Evolutionary conservation across 1,139 yeast genomes (phyloP).

Genomic region (Trichomonascaceae sp.): DNA sequence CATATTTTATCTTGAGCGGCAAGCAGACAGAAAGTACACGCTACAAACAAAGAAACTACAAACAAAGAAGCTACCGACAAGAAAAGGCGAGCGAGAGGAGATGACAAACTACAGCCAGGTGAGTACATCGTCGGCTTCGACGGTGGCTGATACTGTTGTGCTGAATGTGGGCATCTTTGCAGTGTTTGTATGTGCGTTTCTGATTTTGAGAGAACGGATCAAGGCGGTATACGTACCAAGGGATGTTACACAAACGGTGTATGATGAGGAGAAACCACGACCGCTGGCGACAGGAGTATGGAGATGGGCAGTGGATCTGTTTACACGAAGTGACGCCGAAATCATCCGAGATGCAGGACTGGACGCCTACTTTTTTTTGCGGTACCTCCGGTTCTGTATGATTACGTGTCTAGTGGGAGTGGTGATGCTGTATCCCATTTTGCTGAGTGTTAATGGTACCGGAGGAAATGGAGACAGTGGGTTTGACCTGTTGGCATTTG

Average conservation of each 20-base stretch:
- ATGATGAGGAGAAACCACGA: conserved; percentile 27
- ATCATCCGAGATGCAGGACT: conserved; percentile 69
- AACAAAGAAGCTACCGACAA: too few species aligned
- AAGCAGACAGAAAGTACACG: too few species aligned
- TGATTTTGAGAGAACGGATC: conserved; percentile 51
- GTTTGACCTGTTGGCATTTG: conserved; percentile 63
- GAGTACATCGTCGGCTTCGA: conserved; percentile 19
- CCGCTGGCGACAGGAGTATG: conserved; percentile 21
- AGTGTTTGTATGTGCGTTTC: conserved; percentile 43
- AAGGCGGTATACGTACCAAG: conserved; percentile 76
- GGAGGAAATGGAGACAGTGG: conserved; percentile 54
- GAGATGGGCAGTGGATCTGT: conserved; percentile 25
- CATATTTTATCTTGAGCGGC: too few species aligned
- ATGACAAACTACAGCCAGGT: too few species aligned
- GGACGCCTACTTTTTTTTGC: conserved; percentile 78
- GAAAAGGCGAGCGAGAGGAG: too few species aligned
- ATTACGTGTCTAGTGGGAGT: conserved; percentile 51
- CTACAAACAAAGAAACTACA: too few species aligned
- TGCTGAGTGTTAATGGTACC: conserved; percentile 80
- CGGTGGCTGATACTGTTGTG: conserved; percentile 40
- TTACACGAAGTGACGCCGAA: conserved; percentile 46
- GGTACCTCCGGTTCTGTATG: conserved; percentile 58
- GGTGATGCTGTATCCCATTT: conserved; percentile 55
- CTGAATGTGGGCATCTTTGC: conserved; percentile 45
- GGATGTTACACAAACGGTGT: conserved; percentile 36